A percentile compares a stretch with the other conserved stretches of the same genome.
phyloP scores from a whole-genome alignment of 176 grass and related monocot species.

The Calamus simplicifolius region DNA sequence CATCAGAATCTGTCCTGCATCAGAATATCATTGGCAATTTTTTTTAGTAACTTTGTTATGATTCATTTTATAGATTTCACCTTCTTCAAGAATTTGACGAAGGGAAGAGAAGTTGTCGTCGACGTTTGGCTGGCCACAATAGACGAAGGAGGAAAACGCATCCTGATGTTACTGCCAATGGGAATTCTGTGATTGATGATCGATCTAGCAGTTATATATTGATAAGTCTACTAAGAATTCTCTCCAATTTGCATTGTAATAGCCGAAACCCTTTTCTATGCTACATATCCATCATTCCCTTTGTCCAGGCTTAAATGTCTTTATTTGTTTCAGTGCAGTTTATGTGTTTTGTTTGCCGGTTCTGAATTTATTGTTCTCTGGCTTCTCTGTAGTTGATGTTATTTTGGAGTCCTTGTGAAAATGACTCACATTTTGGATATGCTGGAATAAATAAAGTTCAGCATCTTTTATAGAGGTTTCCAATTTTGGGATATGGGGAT shows the following conservation, averaged over 20 bases:
- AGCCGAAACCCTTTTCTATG: neutral
- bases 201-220: constrained; percentile 69
- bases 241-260: constrained; percentile 74
- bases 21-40: neutral
- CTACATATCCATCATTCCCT: too few relatives aligned
- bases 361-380: too few relatives aligned
- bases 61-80: constrained; percentile 69
- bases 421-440: too few relatives aligned
- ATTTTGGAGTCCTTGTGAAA: too few relatives aligned
- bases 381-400: too few relatives aligned
- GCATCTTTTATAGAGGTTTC: too few relatives aligned
- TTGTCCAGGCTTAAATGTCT: too few relatives aligned
- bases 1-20: neutral
- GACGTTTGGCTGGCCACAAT: constrained; percentile 89
- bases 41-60: neutral
- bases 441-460: too few relatives aligned
- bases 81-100: constrained; percentile 96
- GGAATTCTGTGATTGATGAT: constrained; percentile 42
- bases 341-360: too few relatives aligned
- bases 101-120: constrained; percentile 92
- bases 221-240: constrained; percentile 76
- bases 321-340: too few relatives aligned
- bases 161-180: constrained; percentile 46
- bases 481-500: too few relatives aligned
- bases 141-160: constrained; percentile 76